These are phyloP conservation scores for Hygrophorus pudorinus DNA, from an alignment of 768 basidiomycete genomes.

Conservation along the genomic window DNA sequence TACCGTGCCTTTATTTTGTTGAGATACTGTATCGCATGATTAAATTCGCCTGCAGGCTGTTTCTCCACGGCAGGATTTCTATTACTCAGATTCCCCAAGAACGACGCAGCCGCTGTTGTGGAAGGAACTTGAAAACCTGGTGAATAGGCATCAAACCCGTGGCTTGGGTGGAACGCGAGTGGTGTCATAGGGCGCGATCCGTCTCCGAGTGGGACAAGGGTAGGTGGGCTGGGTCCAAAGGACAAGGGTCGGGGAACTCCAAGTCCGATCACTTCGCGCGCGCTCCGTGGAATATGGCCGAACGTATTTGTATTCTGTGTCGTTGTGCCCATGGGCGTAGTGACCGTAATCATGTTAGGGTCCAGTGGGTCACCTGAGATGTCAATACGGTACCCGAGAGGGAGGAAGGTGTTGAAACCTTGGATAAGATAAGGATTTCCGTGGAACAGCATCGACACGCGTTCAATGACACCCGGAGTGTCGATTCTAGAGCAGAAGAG, in stretches of 20 bases:
- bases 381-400: conserved; percentile 43
- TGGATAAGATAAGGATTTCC: conserved; percentile 66
- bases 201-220: conserved; percentile 20
- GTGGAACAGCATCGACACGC: conserved; percentile 62
- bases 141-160: conserved; percentile 33
- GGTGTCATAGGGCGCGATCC: conserved; percentile 52
- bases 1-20: conserved; percentile 97
- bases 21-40: conserved; percentile 92
- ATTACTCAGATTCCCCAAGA: conserved; percentile 50
- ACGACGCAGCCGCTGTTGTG: conserved; percentile 52
- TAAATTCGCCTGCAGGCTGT: conserved; percentile 63
- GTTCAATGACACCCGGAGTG: conserved; percentile 70
- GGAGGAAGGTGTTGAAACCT: conserved; percentile 79
- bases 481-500: conserved; percentile 45
- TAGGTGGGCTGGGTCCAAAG: conserved; percentile 22
- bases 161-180: conserved; percentile 30
- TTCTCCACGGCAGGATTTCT: conserved; percentile 38
- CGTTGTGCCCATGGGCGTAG: conserved; percentile 65
- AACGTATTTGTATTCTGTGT: conserved; percentile 48
- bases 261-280: conserved; percentile 21
- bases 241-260: conserved; percentile 20
- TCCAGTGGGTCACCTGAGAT: conserved; percentile 47
- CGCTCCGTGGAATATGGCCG: conserved; percentile 15
- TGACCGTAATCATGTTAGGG: conserved; percentile 69
- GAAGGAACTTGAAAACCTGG: conserved; percentile 34